phyloP scores from a whole-genome alignment of 371 early-diverging fungal genomes.

The Umbelopsis sp. region DNA sequence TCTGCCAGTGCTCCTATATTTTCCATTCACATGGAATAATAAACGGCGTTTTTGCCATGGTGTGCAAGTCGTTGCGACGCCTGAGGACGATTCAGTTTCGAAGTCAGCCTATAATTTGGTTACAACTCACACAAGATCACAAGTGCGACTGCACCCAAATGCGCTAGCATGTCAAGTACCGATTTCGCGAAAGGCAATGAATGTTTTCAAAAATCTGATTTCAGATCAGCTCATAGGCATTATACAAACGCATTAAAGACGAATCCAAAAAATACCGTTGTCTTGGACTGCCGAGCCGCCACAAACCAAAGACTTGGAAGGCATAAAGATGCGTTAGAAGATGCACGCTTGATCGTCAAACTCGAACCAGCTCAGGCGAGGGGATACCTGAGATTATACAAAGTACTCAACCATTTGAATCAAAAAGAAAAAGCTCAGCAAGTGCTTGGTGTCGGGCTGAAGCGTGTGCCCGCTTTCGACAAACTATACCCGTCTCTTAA shows the following conservation, averaged over 20 bases:
- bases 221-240: conserved; percentile 29
- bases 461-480: not conserved
- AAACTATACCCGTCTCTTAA: not conserved
- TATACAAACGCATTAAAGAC: conserved; percentile 33
- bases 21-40: too few species aligned
- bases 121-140: too few species aligned
- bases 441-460: not conserved
- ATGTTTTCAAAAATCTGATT: conserved; percentile 32
- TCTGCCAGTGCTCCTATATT: too few species aligned
- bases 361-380: conserved; percentile 31
- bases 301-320: conserved; percentile 32
- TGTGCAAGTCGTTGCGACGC: too few species aligned
- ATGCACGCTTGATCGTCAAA: conserved; percentile 34
- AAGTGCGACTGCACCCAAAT: not conserved
- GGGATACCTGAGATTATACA: conserved; percentile 45
- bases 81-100: too few species aligned
- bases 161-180: conserved; percentile 27
- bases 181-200: conserved; percentile 32
- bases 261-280: conserved; percentile 24
- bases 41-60: too few species aligned
- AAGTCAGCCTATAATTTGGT: too few species aligned
- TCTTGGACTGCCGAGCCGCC: conserved; percentile 45
- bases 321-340: conserved; percentile 28
- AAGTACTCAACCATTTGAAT: conserved; percentile 24
- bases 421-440: conserved; percentile 8